A percentile compares a stretch with the other conserved stretches of the same genome.
Evolutionary conservation across 192 early-diverging fungal species (phyloP).

Genomic region (Martensiomyces pterosporus): DNA sequence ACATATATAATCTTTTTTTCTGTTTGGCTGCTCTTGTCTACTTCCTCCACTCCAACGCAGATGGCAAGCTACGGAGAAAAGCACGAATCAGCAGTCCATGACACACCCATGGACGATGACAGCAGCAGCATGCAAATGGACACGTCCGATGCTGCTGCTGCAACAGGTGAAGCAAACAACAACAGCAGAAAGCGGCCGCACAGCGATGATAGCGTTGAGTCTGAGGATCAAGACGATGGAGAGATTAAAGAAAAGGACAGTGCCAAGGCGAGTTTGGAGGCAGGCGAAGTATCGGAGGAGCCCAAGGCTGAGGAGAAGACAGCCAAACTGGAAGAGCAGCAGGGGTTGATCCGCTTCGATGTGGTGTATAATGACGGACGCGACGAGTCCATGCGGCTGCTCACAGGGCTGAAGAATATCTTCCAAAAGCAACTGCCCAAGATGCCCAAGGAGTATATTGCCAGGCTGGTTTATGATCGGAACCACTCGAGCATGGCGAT

Average conservation of each 20-base stretch:
- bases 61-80: slow-evolving; percentile 49
- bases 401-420: slow-evolving; percentile 93
- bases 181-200: slow-evolving; percentile 28
- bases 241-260: slow-evolving; percentile 1
- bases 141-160: no score
- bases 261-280: no score
- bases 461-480: slow-evolving; percentile 91
- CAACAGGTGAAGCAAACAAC: background rate
- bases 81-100: no score
- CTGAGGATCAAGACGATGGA: slow-evolving; percentile 16
- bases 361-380: slow-evolving; percentile 80
- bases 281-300: slow-evolving; percentile 5
- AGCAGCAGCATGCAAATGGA: no score
- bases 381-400: slow-evolving; percentile 76
- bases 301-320: slow-evolving; percentile 50
- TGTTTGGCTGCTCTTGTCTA: no score
- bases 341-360: slow-evolving; percentile 63
- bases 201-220: slow-evolving; percentile 28
- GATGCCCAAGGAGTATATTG: slow-evolving; percentile 99
- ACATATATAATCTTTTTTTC: no score
- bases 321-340: slow-evolving; percentile 60
- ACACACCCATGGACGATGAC: no score
- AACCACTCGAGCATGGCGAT: slow-evolving; percentile 85
- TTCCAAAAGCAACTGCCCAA: slow-evolving; percentile 97
- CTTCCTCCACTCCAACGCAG: no score